Evolutionary conservation across 2,329 filamentous ascomycete species (phyloP).

Genomic region (Proliferodiscus dingleyae): DNA sequence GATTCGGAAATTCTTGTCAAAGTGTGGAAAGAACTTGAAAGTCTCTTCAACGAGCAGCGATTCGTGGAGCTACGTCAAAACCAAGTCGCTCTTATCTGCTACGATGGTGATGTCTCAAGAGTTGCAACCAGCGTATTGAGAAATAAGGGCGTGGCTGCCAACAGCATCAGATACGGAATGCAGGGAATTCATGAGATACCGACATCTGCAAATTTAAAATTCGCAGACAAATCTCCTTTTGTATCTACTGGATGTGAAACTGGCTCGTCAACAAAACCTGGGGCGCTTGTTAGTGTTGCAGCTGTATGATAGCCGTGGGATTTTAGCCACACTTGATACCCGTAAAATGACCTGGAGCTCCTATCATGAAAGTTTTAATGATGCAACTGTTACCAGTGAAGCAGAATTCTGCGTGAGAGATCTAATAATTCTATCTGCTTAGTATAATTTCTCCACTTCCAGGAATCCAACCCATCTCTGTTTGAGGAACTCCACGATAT

Average conservation of each 20-base stretch:
- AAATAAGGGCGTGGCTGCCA: background rate
- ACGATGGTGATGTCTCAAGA: background rate
- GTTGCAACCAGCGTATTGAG: background rate
- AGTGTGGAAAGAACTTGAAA: background rate
- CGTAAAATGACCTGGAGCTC: too few species aligned
- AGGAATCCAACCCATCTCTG: constrained; percentile 3
- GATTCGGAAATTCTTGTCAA: background rate
- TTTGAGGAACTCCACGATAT: constrained; percentile 13
- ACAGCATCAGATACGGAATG: background rate
- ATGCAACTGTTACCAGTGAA: too few species aligned
- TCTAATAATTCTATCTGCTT: background rate
- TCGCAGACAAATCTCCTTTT: background rate
- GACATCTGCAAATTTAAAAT: background rate
- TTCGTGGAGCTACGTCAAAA: background rate
- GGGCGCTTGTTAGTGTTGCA: background rate
- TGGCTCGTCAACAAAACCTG: background rate
- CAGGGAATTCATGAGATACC: background rate
- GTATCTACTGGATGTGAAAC: background rate
- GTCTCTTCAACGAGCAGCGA: background rate
- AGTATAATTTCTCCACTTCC: background rate
- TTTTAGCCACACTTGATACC: too few species aligned
- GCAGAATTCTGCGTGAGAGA: too few species aligned
- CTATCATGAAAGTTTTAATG: too few species aligned
- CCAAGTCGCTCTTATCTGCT: background rate
- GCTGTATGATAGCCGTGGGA: background rate